Conservation (phyloP, 257 asterid species). For the Nicotiana knightiana region DNA sequence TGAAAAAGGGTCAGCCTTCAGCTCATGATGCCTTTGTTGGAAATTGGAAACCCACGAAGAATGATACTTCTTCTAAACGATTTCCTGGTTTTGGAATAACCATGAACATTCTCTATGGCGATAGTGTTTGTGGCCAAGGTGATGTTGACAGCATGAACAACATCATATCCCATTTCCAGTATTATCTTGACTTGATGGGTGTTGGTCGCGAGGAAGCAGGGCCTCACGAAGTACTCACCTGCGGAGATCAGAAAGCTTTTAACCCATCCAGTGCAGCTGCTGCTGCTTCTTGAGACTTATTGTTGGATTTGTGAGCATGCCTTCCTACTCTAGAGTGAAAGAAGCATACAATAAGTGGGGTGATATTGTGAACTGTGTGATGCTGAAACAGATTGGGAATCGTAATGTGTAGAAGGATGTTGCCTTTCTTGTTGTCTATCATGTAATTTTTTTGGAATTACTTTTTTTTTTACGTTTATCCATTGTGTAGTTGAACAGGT, state of each 20-base stretch:
- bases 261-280: conserved; percentile 34
- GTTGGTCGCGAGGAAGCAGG: conserved; percentile 81
- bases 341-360: conserved; percentile 4
- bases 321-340: background rate
- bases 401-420: background rate
- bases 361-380: background rate
- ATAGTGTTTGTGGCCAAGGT: conserved; percentile 69
- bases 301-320: background rate
- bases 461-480: background rate
- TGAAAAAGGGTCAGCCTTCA: conserved; percentile 70
- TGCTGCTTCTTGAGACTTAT: conserved; percentile 38
- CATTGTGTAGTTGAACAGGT: background rate
- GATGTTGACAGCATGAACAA: conserved; percentile 68
- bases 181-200: conserved; percentile 78
- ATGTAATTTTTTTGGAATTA: background rate
- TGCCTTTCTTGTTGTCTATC: background rate
- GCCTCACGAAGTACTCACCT: conserved; percentile 57
- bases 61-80: conserved; percentile 68
- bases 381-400: background rate
- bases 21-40: conserved; percentile 74
- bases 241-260: conserved; percentile 66
- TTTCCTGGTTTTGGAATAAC: conserved; percentile 81
- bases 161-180: conserved; percentile 62
- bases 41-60: conserved; percentile 78
- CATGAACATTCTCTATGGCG: conserved; percentile 79